phyloP scores from a whole-genome alignment of 768 basidiomycete species.

The Suillus americanus region DNA sequence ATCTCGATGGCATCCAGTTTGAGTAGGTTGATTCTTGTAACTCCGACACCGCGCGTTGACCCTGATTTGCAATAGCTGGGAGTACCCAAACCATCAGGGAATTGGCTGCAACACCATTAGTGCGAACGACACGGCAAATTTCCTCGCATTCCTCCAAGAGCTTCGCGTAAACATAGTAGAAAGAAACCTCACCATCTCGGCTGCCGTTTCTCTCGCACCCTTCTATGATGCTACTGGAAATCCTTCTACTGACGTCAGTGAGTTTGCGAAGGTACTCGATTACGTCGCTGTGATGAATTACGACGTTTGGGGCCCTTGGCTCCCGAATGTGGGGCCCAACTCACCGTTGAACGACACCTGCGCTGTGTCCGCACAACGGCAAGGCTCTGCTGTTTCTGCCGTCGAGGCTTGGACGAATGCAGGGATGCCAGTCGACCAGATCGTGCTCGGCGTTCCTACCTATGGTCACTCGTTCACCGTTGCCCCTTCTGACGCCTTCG shows the following conservation, averaged over 20 bases:
- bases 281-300: constrained; percentile 68
- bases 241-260: constrained; percentile 70
- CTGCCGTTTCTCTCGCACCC: constrained; percentile 62
- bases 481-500: constrained; percentile 36
- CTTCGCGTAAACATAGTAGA: constrained; percentile 56
- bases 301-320: constrained; percentile 56
- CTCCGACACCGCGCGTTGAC: background rate
- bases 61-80: background rate
- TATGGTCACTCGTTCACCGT: constrained; percentile 78
- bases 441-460: constrained; percentile 78
- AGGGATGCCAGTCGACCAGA: constrained; percentile 68
- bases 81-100: constrained; percentile 72
- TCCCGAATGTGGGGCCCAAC: constrained; percentile 67
- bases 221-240: constrained; percentile 59
- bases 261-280: constrained; percentile 68
- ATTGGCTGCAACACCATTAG: constrained; percentile 66
- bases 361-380: constrained; percentile 51
- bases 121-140: constrained; percentile 67
- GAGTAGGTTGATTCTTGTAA: constrained; percentile 36
- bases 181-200: constrained; percentile 61
- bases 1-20: constrained; percentile 59
- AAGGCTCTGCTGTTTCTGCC: constrained; percentile 76
- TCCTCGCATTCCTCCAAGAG: constrained; percentile 70
- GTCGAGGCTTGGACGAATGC: constrained; percentile 73
- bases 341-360: constrained; percentile 81